Conservation (phyloP, 306 rosid species). For the Casuarina equisetifolia region DNA sequence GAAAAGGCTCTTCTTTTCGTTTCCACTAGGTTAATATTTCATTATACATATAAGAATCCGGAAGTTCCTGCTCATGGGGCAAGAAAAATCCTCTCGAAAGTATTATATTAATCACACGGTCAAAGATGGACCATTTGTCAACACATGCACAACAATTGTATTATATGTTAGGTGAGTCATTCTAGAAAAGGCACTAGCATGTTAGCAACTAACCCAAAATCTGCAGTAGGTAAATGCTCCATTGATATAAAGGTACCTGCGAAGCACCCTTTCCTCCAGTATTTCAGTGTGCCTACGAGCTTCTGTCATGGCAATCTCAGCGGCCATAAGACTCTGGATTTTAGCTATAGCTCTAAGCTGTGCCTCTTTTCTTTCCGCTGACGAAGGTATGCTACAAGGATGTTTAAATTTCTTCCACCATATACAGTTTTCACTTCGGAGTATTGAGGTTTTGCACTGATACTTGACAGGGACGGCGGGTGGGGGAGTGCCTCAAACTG, state of each 20-base stretch:
- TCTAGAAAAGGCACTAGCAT: slow-evolving; percentile 26
- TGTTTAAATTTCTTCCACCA: background rate
- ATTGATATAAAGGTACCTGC: slow-evolving; percentile 27
- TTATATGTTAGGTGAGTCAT: slow-evolving; percentile 30
- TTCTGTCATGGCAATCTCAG: slow-evolving; percentile 45
- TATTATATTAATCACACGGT: background rate
- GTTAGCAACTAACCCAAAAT: slow-evolving; percentile 24
- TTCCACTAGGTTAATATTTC: no score
- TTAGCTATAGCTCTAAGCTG: slow-evolving; percentile 39
- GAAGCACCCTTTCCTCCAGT: background rate
- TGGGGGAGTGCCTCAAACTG: slow-evolving; percentile 29
- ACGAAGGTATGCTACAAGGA: slow-evolving; percentile 40
- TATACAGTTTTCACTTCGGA: background rate
- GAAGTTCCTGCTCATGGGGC: background rate
- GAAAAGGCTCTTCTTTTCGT: background rate
- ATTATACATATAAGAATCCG: background rate
- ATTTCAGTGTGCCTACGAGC: slow-evolving; percentile 20
- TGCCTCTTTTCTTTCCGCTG: slow-evolving; percentile 31
- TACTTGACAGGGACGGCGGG: slow-evolving; percentile 49
- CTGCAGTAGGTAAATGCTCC: slow-evolving; percentile 5
- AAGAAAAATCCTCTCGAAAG: background rate
- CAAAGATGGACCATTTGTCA: slow-evolving; percentile 12
- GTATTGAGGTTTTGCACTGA: background rate
- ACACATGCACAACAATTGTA: slow-evolving; percentile 24
- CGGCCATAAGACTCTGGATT: slow-evolving; percentile 30